phyloP scores from a whole-genome alignment of 75 land plant species.

The Picea sitchensis region DNA sequence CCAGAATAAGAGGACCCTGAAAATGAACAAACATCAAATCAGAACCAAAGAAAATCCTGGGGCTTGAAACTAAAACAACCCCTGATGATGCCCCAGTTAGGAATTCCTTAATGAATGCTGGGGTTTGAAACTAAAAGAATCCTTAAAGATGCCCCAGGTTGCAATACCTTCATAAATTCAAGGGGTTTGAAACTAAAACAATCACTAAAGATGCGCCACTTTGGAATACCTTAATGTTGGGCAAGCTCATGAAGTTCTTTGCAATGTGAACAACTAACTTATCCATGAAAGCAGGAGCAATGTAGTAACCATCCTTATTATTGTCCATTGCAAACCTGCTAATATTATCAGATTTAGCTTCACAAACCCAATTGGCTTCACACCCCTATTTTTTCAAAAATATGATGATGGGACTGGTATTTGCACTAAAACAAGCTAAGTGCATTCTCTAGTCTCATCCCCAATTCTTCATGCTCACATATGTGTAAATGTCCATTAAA shows the following conservation, averaged over 20 bases:
- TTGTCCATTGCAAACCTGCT: constrained; percentile 68
- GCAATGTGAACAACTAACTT: constrained; percentile 83
- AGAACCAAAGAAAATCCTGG: not conserved
- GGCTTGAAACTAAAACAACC: not conserved
- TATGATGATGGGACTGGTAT: not conserved
- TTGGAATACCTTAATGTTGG: constrained; percentile 69
- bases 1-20: constrained; percentile 83
- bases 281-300: constrained; percentile 99
- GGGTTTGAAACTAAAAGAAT: not conserved
- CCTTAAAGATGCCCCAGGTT: not conserved
- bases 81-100: not conserved
- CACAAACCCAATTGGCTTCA: not conserved
- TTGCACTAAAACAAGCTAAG: no score
- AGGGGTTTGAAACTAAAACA: not conserved
- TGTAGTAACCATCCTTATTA: constrained; percentile 86
- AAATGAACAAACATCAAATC: constrained; percentile 1
- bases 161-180: constrained; percentile 55
- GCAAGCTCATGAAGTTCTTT: constrained; percentile 89
- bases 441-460: not conserved
- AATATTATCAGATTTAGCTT: not conserved
- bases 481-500: not conserved
- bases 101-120: constrained; percentile 53
- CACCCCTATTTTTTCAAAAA: not conserved
- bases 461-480: not conserved
- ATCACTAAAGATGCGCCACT: not conserved